Evolutionary conservation across 495 filamentous ascomycete species (phyloP), one percentile per base, ranked within the genome.

Genomic region (Penicillium atrosanguineum): DNA sequence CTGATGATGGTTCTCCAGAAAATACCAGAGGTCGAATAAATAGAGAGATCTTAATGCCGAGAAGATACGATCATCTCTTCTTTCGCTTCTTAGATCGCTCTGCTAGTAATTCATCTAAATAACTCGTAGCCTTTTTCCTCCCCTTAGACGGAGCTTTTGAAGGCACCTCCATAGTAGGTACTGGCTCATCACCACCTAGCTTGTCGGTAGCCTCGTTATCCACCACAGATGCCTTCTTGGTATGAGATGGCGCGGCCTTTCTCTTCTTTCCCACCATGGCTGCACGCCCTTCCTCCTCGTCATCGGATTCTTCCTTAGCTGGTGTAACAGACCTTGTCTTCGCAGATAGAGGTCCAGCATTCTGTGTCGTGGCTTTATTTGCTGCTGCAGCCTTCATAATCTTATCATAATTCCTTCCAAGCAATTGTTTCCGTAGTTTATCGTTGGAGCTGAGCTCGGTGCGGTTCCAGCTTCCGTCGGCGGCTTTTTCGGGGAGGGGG

Each of bases 241-340:
- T 8, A 11, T 18, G 29, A 37, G 15, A 3, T 15, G 25, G 6
- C 4, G 21, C 31, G 46, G 55, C 69, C 60, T 64, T 70, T 52
- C 59, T 65, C 62, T 79, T 82, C 46, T 59, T 70, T 36, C 72
- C 79, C 45, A 83, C 79, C 37, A 83, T 60, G 44, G 78, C 76
- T 21, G 80, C 74, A 52, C 84, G 69, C n/a, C 85, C 84, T 48
- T 78, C 72, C 20, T 87, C 83, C 25, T 87, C 84, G 39, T 85
- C 83, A 46, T 80, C 71, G 14, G 76, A 75, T 6, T 69, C 75
- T 2, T 67, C 56, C 23, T 44, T 41, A 14, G 5, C 46, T 44
- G 41, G 15, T n/a, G 51, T 20, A n/a, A 38, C 50, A 19, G 59
- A 28, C 6, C 26, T 12, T 31, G 34, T 21, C 5, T 53, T 50